These are phyloP conservation scores for Daldinia sp. DNA, from an alignment of 2,329 filamentous ascomycete genomes.

Conservation along the genomic window DNA sequence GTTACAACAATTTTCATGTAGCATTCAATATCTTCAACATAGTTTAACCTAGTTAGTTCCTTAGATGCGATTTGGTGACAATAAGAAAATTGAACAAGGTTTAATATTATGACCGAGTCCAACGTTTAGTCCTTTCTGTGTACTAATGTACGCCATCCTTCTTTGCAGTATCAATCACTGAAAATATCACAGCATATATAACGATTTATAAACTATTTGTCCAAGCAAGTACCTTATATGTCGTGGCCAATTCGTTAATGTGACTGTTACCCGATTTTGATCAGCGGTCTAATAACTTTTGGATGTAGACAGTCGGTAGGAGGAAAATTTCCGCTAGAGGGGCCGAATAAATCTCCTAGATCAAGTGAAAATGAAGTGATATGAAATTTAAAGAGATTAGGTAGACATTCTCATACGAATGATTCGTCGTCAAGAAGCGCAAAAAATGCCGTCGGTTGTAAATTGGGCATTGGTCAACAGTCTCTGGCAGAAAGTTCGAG, in stretches of 20 bases:
- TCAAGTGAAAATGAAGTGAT: neutral
- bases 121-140: neutral
- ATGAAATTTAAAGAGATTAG: too few relatives aligned
- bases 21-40: neutral
- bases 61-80: neutral
- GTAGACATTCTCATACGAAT: neutral
- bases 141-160: neutral
- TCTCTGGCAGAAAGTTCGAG: neutral
- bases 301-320: constrained; percentile 9
- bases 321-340: constrained; percentile 10
- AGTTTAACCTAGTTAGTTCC: neutral
- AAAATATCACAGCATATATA: neutral
- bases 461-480: too few relatives aligned
- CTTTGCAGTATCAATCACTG: neutral
- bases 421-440: neutral
- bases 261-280: constrained; percentile 13
- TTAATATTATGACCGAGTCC: neutral
- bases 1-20: neutral
- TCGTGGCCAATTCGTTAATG: neutral
- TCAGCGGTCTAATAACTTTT: constrained; percentile 11
- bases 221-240: constrained; percentile 9
- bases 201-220: neutral
- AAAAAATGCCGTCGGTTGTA: neutral
- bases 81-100: neutral
- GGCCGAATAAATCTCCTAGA: neutral